Percentiles rank a stretch among this genome's conserved stretches.
phyloP scores from a whole-genome alignment of 2,329 filamentous ascomycete genomes.

The Nakataea oryzae region DNA sequence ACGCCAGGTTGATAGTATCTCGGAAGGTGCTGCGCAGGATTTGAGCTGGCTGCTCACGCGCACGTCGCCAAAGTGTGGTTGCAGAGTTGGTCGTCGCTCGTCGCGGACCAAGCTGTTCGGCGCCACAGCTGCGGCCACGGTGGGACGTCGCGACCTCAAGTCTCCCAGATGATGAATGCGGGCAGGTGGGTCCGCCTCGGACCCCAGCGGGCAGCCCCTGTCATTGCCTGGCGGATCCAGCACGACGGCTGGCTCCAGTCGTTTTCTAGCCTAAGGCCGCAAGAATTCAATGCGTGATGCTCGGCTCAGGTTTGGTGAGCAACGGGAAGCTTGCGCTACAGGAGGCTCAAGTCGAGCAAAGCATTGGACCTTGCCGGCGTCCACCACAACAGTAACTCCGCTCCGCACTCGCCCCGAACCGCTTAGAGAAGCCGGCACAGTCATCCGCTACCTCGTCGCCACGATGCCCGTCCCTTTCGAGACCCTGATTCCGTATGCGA shows the following conservation, averaged over 20 bases:
- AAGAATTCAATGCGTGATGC: background rate
- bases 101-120: background rate
- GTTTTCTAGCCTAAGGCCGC: background rate
- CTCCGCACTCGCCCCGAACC: background rate
- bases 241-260: background rate
- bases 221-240: background rate
- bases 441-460: slow-evolving; percentile 8
- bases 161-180: background rate
- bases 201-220: background rate
- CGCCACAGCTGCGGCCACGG: background rate
- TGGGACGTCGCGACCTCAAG: background rate
- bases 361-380: background rate
- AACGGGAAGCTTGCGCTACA: background rate
- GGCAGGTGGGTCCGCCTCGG: background rate
- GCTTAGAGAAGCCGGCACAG: background rate
- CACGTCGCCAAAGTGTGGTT: background rate
- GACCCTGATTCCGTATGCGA: slow-evolving; percentile 52
- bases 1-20: background rate
- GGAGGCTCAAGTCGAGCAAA: background rate
- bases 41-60: background rate
- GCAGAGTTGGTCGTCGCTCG: background rate
- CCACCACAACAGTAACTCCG: slow-evolving; percentile 5
- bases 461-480: slow-evolving; percentile 56
- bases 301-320: background rate
- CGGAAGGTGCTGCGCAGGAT: background rate